Percentiles rank a stretch among this genome's conserved stretches.
phyloP scores from a whole-genome alignment of 495 filamentous ascomycete species.

The Pseudoneurospora amorphoporcata region DNA sequence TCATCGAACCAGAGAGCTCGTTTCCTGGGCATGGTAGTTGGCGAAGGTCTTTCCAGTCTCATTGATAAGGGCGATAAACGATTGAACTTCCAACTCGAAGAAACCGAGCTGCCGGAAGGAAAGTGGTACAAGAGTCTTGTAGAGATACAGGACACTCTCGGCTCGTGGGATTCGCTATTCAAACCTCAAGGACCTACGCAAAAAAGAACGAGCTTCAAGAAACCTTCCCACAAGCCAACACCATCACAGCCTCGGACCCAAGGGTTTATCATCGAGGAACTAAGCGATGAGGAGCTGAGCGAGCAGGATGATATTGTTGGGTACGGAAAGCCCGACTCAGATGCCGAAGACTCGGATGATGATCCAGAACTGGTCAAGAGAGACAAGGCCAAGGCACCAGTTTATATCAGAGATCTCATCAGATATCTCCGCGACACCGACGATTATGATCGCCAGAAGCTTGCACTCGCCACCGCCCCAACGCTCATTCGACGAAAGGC shows the following conservation, averaged over 20 bases:
- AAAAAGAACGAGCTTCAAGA: conserved; percentile 1
- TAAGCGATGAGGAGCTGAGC: conserved; percentile 42
- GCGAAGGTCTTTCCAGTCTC: conserved; percentile 67
- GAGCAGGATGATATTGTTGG: conserved; percentile 69
- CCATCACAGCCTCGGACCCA: conserved; percentile 12
- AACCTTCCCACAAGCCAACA: conserved; percentile 13
- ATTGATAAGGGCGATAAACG: conserved; percentile 62
- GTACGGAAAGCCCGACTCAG: conserved; percentile 89
- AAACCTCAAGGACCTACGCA: conserved; percentile 1
- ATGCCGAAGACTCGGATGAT: conserved; percentile 81
- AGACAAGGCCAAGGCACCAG: conserved; percentile 73
- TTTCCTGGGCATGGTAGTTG: conserved; percentile 84
- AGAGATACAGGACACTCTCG: conserved; percentile 51
- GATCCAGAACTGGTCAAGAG: conserved; percentile 78
- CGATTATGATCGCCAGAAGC: conserved; percentile 69
- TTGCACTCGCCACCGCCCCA: conserved; percentile 68
- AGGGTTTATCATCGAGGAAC: conserved; percentile 57
- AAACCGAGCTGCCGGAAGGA: conserved; percentile 60
- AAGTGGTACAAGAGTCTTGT: conserved; percentile 65
- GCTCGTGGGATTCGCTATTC: conserved; percentile 43
- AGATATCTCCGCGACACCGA: conserved; percentile 68
- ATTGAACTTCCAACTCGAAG: conserved; percentile 79
- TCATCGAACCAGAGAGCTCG: conserved; percentile 64
- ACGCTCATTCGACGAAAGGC: conserved; percentile 79
- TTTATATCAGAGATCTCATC: conserved; percentile 86